Evolutionary conservation across 2,329 filamentous ascomycete genomes (phyloP), one percentile per base, ranked within the genome.

Genomic region (Phialemoniopsis sp.): DNA sequence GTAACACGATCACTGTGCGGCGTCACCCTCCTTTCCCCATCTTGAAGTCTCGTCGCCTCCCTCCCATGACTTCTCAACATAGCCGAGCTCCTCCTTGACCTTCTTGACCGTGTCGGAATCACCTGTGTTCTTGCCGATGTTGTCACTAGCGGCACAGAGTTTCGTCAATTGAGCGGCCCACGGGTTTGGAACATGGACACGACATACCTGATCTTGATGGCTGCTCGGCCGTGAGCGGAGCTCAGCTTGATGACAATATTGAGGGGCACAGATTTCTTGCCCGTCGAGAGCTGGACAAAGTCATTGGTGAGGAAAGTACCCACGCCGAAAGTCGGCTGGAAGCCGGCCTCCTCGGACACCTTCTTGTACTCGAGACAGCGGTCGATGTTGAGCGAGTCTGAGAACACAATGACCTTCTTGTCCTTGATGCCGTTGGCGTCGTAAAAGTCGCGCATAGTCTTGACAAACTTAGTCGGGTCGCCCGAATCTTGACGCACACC

Each of bases 171-270:
- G 51, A 37, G 47, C 30, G 30, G 13, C 6, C 8, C 5, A 13
- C 30, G 13, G 7, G 6, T n/a, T 13, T 5, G 13, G 15, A 13
- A 32, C 5, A 30, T 46, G 29, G 15, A 34, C 16, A 18, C 42
- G 14, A 55, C 59, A 57, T 55, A 72, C 68, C 62, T 96, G 50
- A 98, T 87, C 71, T 98, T 98, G 56, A 98, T 81, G 3, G 93
- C 90, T 0, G 85, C 79, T 34, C 82, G 78, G 6, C 90, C 90
- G 13, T 72, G 79, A 0, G 89, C 93, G 9, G 87, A 89, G 46
- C 87, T 88, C 44, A 98, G 76, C 67, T 98, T 98, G 67, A 98
- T 96, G 50, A 98, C 93, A 53, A 98, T 98, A 55, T 98, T 98
- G 39, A 98, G 68, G 0, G 93, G 93, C 13, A 82, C 80, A 1